A percentile compares a stretch with the other conserved stretches of the same genome.
phyloP scores from a whole-genome alignment of 2,329 filamentous ascomycete genomes.

The Pseudopithomyces chartarum region DNA sequence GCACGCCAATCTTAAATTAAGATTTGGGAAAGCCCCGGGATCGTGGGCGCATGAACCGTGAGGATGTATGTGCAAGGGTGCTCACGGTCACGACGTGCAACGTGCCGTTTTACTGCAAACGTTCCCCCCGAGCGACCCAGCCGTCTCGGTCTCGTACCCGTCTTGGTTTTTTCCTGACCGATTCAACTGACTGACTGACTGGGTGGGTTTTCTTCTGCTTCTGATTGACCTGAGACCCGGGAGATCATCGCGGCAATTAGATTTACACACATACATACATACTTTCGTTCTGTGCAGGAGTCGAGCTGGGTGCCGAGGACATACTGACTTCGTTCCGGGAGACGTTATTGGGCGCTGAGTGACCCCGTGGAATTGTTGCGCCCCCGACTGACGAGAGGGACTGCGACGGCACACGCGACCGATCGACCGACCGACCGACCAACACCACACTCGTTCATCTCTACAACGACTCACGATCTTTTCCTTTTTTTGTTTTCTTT shows the following conservation, averaged over 20 bases:
- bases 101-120: constrained; percentile 8
- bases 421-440: neutral
- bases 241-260: neutral
- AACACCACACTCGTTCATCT: neutral
- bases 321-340: neutral
- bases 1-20: constrained; percentile 7
- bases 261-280: no score
- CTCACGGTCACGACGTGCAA: constrained; percentile 1
- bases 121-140: no score
- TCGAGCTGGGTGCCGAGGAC: constrained; percentile 1
- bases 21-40: constrained; percentile 3
- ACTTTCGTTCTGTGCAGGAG: no score
- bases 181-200: no score
- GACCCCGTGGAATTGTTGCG: neutral
- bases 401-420: neutral
- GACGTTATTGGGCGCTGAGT: constrained; percentile 2
- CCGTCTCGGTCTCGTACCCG: neutral
- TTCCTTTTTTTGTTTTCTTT: neutral
- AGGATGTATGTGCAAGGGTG: constrained; percentile 8
- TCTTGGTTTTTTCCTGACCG: neutral
- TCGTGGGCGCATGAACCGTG: constrained; percentile 4
- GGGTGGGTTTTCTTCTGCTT: no score
- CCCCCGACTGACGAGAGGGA: neutral
- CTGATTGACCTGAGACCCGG: neutral
- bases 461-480: neutral